Conservation (phyloP, 1,139 yeast genomes). For the Pichia sp. region DNA sequence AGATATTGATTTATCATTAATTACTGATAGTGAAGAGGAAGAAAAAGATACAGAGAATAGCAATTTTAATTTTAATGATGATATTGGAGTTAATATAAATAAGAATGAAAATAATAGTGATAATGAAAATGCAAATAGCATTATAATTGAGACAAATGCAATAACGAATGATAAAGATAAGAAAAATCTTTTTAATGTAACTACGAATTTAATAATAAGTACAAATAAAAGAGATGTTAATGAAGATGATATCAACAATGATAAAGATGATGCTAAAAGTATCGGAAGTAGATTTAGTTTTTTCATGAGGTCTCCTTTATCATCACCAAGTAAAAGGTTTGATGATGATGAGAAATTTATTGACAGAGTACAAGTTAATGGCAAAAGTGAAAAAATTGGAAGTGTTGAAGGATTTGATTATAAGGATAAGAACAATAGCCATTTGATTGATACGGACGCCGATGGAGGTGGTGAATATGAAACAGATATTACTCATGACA, state of each 20-base stretch:
- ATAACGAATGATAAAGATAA: neutral
- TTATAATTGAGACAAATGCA: neutral
- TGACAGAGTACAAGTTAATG: neutral
- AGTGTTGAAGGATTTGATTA: too few relatives aligned
- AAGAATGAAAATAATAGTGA: neutral
- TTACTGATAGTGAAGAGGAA: conserved; percentile 39
- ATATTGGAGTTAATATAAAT: neutral
- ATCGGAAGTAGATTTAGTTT: conserved; percentile 15
- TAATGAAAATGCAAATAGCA: neutral
- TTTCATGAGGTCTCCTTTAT: conserved; percentile 22
- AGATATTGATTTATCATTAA: conserved; percentile 53
- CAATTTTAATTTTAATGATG: neutral
- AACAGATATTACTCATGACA: conserved; percentile 18
- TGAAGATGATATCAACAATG: neutral
- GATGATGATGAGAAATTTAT: neutral
- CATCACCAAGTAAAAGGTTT: conserved; percentile 3
- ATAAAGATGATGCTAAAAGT: conserved; percentile 6
- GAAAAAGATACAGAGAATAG: conserved; percentile 1
- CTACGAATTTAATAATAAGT: too few relatives aligned
- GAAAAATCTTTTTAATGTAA: neutral
- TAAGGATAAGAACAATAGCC: too few relatives aligned
- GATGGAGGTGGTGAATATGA: too few relatives aligned
- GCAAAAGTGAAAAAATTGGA: too few relatives aligned
- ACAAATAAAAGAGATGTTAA: neutral
- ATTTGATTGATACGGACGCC: too few relatives aligned